Evolutionary conservation across 306 rosid genomes (phyloP).

Genomic region (Biancaea sappan): DNA sequence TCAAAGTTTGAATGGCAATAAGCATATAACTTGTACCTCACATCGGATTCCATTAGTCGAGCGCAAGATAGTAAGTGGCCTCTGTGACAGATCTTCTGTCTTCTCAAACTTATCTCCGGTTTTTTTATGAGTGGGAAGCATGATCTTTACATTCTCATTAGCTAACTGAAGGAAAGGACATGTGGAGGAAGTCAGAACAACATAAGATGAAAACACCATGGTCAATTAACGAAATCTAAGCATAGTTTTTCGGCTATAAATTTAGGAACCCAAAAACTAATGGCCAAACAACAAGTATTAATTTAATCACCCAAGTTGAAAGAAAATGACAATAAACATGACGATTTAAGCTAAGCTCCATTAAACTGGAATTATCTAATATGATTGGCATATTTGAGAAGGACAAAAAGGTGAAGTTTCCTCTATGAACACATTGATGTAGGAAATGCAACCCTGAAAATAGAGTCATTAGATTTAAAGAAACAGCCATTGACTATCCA

Average conservation of each 20-base stretch:
- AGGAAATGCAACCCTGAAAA: not conserved
- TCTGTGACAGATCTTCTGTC: slow-evolving; percentile 2
- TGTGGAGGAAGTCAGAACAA: not conserved
- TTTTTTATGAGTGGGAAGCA: slow-evolving; percentile 6
- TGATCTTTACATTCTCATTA: not conserved
- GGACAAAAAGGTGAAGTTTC: not conserved
- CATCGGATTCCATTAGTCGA: slow-evolving; percentile 35
- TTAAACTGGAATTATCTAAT: not conserved
- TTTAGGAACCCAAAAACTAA: not conserved
- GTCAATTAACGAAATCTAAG: not conserved
- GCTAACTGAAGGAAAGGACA: slow-evolving; percentile 37
- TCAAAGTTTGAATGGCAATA: not conserved
- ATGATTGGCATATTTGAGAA: not conserved
- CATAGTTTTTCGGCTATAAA: not conserved
- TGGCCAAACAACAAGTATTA: not conserved
- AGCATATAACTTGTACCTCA: slow-evolving; percentile 37
- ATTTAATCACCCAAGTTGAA: slow-evolving; percentile 20
- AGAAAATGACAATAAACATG: not conserved
- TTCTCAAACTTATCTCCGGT: not conserved
- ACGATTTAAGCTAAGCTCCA: not conserved
- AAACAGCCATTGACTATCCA: not conserved
- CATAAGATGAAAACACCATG: not conserved
- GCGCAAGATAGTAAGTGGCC: slow-evolving; percentile 26
- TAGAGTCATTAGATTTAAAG: not conserved
- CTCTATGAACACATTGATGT: not conserved